A percentile compares a stretch with the other conserved stretches of the same genome.
Conservation (phyloP, 129 eudicot genomes). For the Ambrosia artemisiifolia region DNA sequence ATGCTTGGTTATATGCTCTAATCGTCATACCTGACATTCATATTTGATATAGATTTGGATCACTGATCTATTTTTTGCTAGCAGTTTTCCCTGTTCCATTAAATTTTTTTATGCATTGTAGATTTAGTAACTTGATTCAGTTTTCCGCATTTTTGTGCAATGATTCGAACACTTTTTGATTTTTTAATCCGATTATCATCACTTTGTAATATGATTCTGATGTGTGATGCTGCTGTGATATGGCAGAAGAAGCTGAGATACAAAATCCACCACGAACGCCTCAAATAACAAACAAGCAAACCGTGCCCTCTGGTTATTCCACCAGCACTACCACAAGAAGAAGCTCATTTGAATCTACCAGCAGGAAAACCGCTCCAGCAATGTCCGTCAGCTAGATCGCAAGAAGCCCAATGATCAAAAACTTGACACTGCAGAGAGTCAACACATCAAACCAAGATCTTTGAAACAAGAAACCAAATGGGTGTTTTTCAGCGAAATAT, state of each 20-base stretch:
- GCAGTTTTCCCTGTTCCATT: background rate
- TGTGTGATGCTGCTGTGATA: background rate
- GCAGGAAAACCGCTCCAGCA: constrained; percentile 46
- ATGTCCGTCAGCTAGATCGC: constrained; percentile 62
- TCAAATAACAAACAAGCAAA: constrained; percentile 29
- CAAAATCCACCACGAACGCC: constrained; percentile 55
- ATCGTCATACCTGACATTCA: background rate
- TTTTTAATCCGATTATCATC: background rate
- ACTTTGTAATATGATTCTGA: background rate
- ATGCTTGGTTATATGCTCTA: background rate
- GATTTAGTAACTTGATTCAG: background rate
- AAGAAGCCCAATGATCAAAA: constrained; percentile 46
- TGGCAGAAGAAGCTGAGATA: constrained; percentile 53
- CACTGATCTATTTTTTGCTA: background rate
- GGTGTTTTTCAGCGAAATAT: constrained; percentile 39
- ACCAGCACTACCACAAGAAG: constrained; percentile 39
- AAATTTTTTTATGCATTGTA: background rate
- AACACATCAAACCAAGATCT: constrained; percentile 2
- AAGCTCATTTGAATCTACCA: constrained; percentile 28
- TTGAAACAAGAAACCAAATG: constrained; percentile 43
- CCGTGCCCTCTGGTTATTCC: constrained; percentile 29
- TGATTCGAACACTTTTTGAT: background rate
- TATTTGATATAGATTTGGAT: background rate
- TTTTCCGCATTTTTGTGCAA: background rate
- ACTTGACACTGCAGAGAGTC: constrained; percentile 24